A percentile compares a stretch with the other conserved stretches of the same genome.
phyloP scores from a whole-genome alignment of 2,329 filamentous ascomycete species.

The Fusarium cyanostomum region DNA sequence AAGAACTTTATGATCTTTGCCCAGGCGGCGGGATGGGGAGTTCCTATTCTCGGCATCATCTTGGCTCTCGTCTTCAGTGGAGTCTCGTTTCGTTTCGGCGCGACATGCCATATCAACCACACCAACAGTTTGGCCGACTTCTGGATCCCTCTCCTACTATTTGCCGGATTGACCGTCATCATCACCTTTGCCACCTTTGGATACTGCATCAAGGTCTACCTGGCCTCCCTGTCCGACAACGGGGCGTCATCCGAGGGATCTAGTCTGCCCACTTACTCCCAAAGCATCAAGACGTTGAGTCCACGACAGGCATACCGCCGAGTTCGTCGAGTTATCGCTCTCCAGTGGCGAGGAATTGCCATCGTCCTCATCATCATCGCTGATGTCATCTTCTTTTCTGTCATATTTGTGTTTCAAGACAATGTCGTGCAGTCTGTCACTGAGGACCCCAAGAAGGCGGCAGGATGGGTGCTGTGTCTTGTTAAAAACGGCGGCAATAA shows the following conservation, averaged over 20 bases:
- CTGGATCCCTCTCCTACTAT: constrained; percentile 87
- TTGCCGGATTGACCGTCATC: constrained; percentile 79
- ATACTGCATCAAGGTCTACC: constrained; percentile 95
- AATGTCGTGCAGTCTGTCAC: constrained; percentile 70
- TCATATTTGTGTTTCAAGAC: constrained; percentile 90
- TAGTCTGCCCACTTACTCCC: constrained; percentile 73
- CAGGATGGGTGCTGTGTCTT: constrained; percentile 80
- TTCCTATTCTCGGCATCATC: constrained; percentile 79
- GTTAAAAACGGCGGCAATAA: constrained; percentile 63
- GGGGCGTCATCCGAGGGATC: constrained; percentile 76
- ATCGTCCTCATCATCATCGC: constrained; percentile 90
- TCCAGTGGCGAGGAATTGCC: constrained; percentile 94
- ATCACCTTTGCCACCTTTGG: constrained; percentile 86
- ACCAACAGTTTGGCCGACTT: constrained; percentile 82
- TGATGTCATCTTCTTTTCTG: constrained; percentile 93
- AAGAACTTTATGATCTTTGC: constrained; percentile 89
- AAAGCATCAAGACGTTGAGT: constrained; percentile 79
- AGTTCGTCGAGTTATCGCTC: constrained; percentile 83
- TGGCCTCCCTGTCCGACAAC: constrained; percentile 82
- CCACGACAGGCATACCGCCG: constrained; percentile 89
- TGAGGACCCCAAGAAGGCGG: constrained; percentile 62
- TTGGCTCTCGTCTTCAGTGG: constrained; percentile 85
- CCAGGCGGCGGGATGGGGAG: constrained; percentile 82
- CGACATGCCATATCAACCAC: constrained; percentile 94
- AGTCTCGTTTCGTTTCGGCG: constrained; percentile 92